These are phyloP conservation scores for Psilocybe azurescens DNA, from an alignment of 768 basidiomycete species.

Conservation along the genomic window DNA sequence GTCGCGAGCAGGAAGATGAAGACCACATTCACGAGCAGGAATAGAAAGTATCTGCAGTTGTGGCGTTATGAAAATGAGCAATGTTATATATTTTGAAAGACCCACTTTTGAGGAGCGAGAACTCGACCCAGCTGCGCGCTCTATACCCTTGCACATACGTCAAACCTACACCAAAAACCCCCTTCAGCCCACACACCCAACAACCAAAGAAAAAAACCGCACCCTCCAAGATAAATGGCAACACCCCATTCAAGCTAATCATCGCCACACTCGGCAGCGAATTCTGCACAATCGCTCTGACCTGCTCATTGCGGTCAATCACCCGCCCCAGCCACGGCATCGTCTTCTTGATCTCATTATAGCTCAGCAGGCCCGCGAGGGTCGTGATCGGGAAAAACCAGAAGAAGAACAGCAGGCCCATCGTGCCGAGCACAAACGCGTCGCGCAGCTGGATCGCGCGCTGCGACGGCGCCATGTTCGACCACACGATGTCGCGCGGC, in stretches of 20 bases:
- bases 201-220: conserved; percentile 18
- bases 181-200: background rate
- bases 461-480: conserved; percentile 77
- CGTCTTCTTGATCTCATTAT: conserved; percentile 89
- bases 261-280: conserved; percentile 91
- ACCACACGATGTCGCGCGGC: conserved; percentile 95
- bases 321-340: conserved; percentile 87
- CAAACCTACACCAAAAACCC: conserved; percentile 40
- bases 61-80: conserved; percentile 11
- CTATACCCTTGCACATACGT: conserved; percentile 92
- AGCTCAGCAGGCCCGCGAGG: conserved; percentile 87
- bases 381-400: conserved; percentile 93
- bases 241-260: conserved; percentile 84
- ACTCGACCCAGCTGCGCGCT: conserved; percentile 93
- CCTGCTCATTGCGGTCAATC: conserved; percentile 80
- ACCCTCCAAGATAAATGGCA: conserved; percentile 94
- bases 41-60: conserved; percentile 82
- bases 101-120: conserved; percentile 91
- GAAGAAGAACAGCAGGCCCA: conserved; percentile 80
- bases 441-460: conserved; percentile 68
- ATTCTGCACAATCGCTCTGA: conserved; percentile 92
- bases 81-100: conserved; percentile 13
- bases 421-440: conserved; percentile 68
- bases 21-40: conserved; percentile 90
- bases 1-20: conserved; percentile 93